Base-by-base conservation (phyloP, 2,329 filamentous ascomycete genomes). In the Macrophomina tecta region DNA sequence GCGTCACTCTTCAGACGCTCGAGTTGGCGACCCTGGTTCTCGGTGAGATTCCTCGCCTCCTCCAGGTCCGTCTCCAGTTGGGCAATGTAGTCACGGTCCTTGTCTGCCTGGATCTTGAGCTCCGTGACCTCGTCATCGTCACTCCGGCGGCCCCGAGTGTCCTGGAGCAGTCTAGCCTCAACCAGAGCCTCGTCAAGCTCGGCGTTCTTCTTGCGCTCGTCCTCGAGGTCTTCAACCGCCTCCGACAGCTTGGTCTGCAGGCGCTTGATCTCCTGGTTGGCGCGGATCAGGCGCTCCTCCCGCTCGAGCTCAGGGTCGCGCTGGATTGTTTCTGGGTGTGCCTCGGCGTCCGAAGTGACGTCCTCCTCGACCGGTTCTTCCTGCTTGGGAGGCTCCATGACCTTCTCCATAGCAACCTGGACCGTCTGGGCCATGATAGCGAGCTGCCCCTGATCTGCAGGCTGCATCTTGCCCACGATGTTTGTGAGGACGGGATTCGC, bases 31-130 rank as follows among this genome's bases (percentile, higher is more conserved):
- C 83, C 82, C 67, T 82, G 81, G 30, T 75, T 78, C n/a, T 83
- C 80, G 32, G 82, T 71, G 1, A 79, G 77, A 23, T 80, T 77
- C 64, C 78, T 78, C n/a, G 81, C 76, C 46, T 77, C 77, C 28
- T 79, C 77, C 64, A 84, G 76, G 66, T 84, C 82, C 11, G 74
- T 74, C 70, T 85, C 83, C 18, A 85, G 74, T 68, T 83, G 80
- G 28, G 82, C 81, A 67, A 85, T 85, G 68, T 84, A 83, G 36
- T 83, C 81, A 55, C 80, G 73, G 67, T 84, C 82, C 52, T 79
- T 80, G 36, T 80, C 75, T 32, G 81, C 71, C 62, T 83, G 80
- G 58, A 76, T 74, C 28, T 80, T 79, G 30, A 84, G 70, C 69
- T 82, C 79, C 69, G 81, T 80, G 48, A 80, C 71, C 30, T 79